Conservation (phyloP, 1,284 basidiomycete species). For the Gymnopus androsaceus region DNA sequence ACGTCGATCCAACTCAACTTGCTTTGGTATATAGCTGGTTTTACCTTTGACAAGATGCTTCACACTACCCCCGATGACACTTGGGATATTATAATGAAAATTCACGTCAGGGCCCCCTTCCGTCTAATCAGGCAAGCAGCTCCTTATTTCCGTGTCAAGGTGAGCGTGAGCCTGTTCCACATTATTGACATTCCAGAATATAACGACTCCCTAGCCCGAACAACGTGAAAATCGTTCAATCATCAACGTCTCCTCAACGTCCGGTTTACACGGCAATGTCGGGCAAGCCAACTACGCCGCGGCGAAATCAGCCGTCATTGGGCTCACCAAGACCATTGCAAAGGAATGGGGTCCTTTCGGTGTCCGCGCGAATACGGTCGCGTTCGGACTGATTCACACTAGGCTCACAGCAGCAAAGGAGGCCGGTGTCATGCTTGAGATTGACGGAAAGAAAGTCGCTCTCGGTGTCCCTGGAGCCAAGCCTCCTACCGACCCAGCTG, state of each 20-base stretch:
- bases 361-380: slow-evolving; percentile 81
- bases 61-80: slow-evolving; percentile 85
- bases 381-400: slow-evolving; percentile 77
- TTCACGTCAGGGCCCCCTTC: slow-evolving; percentile 85
- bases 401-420: slow-evolving; percentile 79
- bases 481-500: slow-evolving; percentile 32
- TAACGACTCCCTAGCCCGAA: slow-evolving; percentile 37
- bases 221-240: slow-evolving; percentile 72
- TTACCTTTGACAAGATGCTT: slow-evolving; percentile 87
- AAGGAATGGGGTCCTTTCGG: slow-evolving; percentile 88
- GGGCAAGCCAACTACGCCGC: slow-evolving; percentile 86
- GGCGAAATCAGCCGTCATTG: slow-evolving; percentile 75
- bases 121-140: slow-evolving; percentile 82
- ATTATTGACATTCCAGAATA: not conserved
- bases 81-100: slow-evolving; percentile 81
- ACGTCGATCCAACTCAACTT: not conserved
- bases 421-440: slow-evolving; percentile 73
- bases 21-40: slow-evolving; percentile 56
- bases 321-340: slow-evolving; percentile 82
- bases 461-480: slow-evolving; percentile 72
- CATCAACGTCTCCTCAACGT: slow-evolving; percentile 76
- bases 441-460: slow-evolving; percentile 82
- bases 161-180: slow-evolving; percentile 23
- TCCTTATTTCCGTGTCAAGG: slow-evolving; percentile 84
- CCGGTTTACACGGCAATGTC: slow-evolving; percentile 81